phyloP scores from a whole-genome alignment of 352 stramenopile genomes.

The Phytophthora podocarpi region DNA sequence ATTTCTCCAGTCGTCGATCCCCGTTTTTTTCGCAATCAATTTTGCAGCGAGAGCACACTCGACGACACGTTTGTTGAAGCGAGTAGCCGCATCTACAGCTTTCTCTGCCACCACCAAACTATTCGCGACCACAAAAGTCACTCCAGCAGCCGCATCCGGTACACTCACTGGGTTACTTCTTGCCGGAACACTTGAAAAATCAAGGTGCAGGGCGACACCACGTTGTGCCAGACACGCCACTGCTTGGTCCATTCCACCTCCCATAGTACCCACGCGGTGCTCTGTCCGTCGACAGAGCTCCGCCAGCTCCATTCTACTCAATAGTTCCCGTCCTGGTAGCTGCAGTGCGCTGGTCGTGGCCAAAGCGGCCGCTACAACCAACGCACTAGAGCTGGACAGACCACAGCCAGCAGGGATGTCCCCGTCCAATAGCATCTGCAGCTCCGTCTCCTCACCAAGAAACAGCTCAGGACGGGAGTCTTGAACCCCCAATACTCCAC shows the following conservation, averaged over 20 bases:
- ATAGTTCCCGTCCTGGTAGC: not conserved
- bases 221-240: conserved; percentile 58
- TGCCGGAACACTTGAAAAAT: conserved; percentile 47
- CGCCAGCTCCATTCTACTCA: conserved; percentile 50
- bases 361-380: conserved; percentile 75
- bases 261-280: conserved; percentile 72
- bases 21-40: conserved; percentile 58
- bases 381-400: conserved; percentile 79
- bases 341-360: conserved; percentile 32
- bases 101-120: conserved; percentile 73
- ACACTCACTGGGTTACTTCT: conserved; percentile 17
- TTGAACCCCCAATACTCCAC: conserved; percentile 35
- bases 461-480: conserved; percentile 19
- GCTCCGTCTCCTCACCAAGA: not conserved
- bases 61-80: conserved; percentile 84
- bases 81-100: conserved; percentile 60
- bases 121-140: conserved; percentile 80
- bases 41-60: conserved; percentile 80
- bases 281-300: conserved; percentile 62
- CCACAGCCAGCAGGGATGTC: conserved; percentile 69
- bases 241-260: conserved; percentile 88
- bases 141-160: conserved; percentile 23
- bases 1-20: conserved; percentile 42
- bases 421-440: conserved; percentile 73
- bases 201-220: conserved; percentile 60